Evolutionary conservation across 805 yeast genomes (phyloP), one percentile per base, ranked within the genome.

Genomic region (Yarrowia sp.): DNA sequence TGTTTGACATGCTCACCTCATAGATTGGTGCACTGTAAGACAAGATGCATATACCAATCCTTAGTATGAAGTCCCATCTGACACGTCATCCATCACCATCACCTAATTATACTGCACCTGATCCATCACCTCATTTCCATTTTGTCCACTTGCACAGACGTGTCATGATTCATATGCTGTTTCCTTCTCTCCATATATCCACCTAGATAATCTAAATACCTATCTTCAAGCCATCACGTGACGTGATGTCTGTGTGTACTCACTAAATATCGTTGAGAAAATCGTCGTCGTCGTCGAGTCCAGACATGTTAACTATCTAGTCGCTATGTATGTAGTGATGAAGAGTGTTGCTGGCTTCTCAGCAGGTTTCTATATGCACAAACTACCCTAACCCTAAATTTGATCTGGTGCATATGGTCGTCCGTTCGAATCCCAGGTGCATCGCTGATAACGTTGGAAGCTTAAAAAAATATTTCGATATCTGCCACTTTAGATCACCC

Each of bases 271-370:
- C 97, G 78, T 92, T 96, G 77, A 92, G 92, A 75, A 89, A 87
- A 72, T 90, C 93, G 76, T 92, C 97, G 78, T 92, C 98, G 79
- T 92, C 97, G 78, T 91, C 96, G 67, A 88, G 83, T 65, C 79
- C 76, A 67, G 88, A 83, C 89, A 86, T 86, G 65, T 65, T 76
- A 9, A 51, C 58, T 51, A 51, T 36, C 43, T 51, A 51, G 58
- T 51, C 43, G 38, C 55, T 48, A 48, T 48, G 39, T 51, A 51
- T 18, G 42, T 18, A 22, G 33, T 44, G 41, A 32, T 38, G 22
- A 17, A 33, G 32, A 10, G 18, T 8, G 44, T 14, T 42, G n/a
- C n/a, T 10, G 28, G 28, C 28, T 3, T n/a, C n/a, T n/a, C n/a
- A 22, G 28, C 28, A 22, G 28, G 28, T 3, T 22, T 22, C 28